phyloP scores from a whole-genome alignment of 2,329 filamentous ascomycete species.

The Fusarium marasasianum region DNA sequence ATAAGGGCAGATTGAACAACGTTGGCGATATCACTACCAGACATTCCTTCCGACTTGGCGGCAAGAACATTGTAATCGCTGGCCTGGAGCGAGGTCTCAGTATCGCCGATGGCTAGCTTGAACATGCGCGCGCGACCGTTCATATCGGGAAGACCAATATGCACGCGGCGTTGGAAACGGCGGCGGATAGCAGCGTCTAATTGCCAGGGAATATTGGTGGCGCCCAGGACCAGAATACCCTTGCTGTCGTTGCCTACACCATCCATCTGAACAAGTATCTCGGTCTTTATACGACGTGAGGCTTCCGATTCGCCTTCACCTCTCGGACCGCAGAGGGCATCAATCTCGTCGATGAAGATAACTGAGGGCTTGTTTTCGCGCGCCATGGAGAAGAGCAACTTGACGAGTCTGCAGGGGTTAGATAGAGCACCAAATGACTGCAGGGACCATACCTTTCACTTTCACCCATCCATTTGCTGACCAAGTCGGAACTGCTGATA shows the following conservation, averaged over 20 bases:
- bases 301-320: conserved; percentile 97
- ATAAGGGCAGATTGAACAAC: conserved; percentile 96
- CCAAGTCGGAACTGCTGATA: conserved; percentile 94
- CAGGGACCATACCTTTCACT: conserved; percentile 78
- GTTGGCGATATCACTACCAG: conserved; percentile 94
- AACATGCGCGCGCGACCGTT: conserved; percentile 94
- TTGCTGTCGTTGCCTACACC: conserved; percentile 96
- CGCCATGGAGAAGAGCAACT: conserved; percentile 96
- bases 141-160: conserved; percentile 90
- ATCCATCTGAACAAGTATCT: conserved; percentile 98
- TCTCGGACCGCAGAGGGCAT: conserved; percentile 92
- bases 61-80: conserved; percentile 84
- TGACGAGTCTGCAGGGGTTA: conserved; percentile 76
- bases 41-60: conserved; percentile 89
- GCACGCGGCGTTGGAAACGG: conserved; percentile 94
- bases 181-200: conserved; percentile 94
- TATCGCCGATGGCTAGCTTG: conserved; percentile 91
- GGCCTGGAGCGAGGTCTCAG: conserved; percentile 82
- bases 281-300: conserved; percentile 96
- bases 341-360: conserved; percentile 98
- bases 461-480: conserved; percentile 99
- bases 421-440: conserved; percentile 4
- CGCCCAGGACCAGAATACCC: conserved; percentile 92
- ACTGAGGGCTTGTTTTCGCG: conserved; percentile 98
- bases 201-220: conserved; percentile 99